phyloP scores from a whole-genome alignment of 371 early-diverging fungal species.

The Rhizomucor miehei region DNA sequence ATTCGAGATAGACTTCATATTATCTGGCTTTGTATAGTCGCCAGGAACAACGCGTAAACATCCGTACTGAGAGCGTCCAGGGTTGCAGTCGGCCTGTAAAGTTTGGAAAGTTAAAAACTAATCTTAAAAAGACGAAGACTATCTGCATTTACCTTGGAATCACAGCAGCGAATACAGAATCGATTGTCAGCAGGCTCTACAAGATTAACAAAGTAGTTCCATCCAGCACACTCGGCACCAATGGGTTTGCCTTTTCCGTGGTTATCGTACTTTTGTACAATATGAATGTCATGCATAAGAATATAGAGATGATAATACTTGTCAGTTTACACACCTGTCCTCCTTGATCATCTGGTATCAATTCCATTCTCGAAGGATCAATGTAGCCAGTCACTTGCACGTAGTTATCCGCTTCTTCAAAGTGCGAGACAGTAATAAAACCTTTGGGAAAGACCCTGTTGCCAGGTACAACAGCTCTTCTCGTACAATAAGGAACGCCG shows the following conservation, averaged over 20 bases:
- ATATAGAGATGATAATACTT: neutral
- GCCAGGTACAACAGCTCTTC: constrained; percentile 3
- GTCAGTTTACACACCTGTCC: constrained; percentile 35
- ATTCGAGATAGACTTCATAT: neutral
- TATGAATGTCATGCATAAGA: neutral
- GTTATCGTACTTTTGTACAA: constrained; percentile 18
- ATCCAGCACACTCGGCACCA: constrained; percentile 33
- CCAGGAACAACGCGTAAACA: constrained; percentile 45
- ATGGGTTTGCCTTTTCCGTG: constrained; percentile 31
- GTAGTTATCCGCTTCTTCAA: constrained; percentile 20
- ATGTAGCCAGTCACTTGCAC: constrained; percentile 48
- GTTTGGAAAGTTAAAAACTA: neutral
- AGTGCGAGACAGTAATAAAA: constrained; percentile 25
- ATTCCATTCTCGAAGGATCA: constrained; percentile 22
- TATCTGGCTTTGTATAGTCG: neutral
- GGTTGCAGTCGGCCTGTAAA: constrained; percentile 25
- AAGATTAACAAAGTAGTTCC: constrained; percentile 39
- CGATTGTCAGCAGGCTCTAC: constrained; percentile 34
- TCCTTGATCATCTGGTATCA: constrained; percentile 40
- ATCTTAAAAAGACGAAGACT: neutral
- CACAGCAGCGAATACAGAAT: constrained; percentile 46
- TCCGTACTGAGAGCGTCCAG: constrained; percentile 41
- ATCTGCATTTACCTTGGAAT: neutral
- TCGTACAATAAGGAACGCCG: constrained; percentile 6
- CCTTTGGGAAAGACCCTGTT: constrained; percentile 28